Evolutionary conservation across 225 moss, liverwort and hornwort genomes (phyloP).

Genomic region (Pseudoscleropodium purum): DNA sequence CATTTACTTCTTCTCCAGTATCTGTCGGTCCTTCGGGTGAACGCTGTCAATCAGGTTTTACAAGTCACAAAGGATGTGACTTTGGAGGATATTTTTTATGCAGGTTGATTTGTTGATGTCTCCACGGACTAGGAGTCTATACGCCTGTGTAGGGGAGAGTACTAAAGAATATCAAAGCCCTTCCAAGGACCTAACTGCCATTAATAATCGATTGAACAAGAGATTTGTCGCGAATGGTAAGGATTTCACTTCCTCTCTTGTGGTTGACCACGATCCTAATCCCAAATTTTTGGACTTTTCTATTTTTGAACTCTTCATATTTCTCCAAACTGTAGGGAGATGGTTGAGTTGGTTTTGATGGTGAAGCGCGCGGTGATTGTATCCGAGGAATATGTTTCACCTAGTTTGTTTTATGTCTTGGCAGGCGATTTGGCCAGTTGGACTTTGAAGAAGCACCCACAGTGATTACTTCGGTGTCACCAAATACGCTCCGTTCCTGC

Average conservation of each 20-base stretch:
- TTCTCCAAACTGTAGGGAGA: background rate
- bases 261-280: background rate
- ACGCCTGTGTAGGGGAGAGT: slow-evolving; percentile 91
- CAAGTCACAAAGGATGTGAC: background rate
- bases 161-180: slow-evolving; percentile 91
- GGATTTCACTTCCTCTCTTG: background rate
- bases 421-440: slow-evolving; percentile 60
- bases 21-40: background rate
- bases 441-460: slow-evolving; percentile 56
- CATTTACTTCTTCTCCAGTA: background rate
- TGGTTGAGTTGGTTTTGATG: background rate
- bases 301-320: background rate
- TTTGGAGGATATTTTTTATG: background rate
- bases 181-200: slow-evolving; percentile 89
- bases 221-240: slow-evolving; percentile 51
- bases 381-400: background rate
- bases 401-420: background rate
- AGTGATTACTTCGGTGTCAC: slow-evolving; percentile 41
- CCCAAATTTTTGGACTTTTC: background rate
- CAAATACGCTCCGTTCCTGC: slow-evolving; percentile 16
- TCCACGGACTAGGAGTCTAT: slow-evolving; percentile 80
- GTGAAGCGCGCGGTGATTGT: background rate
- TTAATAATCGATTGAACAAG: slow-evolving; percentile 80
- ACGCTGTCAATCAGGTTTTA: background rate
- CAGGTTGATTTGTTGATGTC: slow-evolving; percentile 81